phyloP scores from a whole-genome alignment of 176 grass and related monocot species.

The Musa itinerans region DNA sequence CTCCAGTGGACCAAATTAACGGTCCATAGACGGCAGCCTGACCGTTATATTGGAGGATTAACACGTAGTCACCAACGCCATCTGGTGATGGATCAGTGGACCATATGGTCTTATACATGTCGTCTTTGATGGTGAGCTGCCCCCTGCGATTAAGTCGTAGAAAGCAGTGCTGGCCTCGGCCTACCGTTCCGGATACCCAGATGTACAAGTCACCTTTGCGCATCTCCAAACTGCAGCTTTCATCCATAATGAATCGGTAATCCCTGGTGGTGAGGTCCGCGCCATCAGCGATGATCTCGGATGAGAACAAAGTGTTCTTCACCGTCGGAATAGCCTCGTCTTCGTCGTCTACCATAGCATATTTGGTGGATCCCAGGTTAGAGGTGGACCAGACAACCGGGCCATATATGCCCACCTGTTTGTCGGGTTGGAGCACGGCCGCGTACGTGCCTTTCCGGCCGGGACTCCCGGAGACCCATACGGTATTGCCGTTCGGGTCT shows the following conservation, averaged over 20 bases:
- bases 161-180: not conserved
- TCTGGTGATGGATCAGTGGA: not conserved
- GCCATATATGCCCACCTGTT: not conserved
- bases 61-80: not conserved
- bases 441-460: not conserved
- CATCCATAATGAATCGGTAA: not conserved
- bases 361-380: not conserved
- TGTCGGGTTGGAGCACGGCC: not conserved
- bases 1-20: no score
- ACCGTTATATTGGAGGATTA: not conserved
- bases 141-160: not conserved
- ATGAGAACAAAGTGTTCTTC: no score
- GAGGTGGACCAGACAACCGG: not conserved
- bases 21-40: no score
- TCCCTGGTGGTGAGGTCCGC: not conserved
- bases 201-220: not conserved
- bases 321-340: no score
- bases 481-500: not conserved
- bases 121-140: not conserved
- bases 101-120: not conserved
- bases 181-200: not conserved
- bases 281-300: no score
- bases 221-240: not conserved
- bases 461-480: not conserved
- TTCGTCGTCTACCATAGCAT: not conserved